Evolutionary conservation across 1,284 basidiomycete genomes (phyloP).

Genomic region (Cryptococcus neoformans): DNA sequence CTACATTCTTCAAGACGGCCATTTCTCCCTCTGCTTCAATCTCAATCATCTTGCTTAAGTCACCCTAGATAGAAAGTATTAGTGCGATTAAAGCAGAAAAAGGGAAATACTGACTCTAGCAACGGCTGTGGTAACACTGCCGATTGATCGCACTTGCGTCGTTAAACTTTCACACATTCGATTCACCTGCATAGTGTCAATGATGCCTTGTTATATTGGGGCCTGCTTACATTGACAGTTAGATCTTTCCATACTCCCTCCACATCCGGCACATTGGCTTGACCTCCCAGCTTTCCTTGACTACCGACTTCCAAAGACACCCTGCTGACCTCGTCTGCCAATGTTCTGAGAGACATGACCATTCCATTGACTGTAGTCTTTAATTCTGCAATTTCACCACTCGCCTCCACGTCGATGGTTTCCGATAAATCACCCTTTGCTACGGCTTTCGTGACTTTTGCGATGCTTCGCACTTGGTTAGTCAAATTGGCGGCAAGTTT

Average conservation of each 20-base stretch:
- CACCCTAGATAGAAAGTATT: conserved; percentile 26
- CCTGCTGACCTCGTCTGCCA: conserved; percentile 94
- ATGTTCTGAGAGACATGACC: conserved; percentile 82
- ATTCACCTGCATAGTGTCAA: conserved; percentile 61
- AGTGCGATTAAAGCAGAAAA: not conserved
- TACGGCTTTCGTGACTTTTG: conserved; percentile 96
- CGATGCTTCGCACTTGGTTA: conserved; percentile 90
- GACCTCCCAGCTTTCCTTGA: conserved; percentile 85
- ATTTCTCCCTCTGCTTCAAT: conserved; percentile 87
- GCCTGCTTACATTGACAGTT: conserved; percentile 69
- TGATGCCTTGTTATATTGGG: not conserved
- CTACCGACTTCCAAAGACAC: conserved; percentile 93
- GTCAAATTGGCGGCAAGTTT: conserved; percentile 92
- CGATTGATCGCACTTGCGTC: conserved; percentile 91
- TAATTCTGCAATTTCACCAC: conserved; percentile 93
- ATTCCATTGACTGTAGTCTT: conserved; percentile 99
- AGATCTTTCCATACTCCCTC: conserved; percentile 94
- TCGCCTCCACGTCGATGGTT: conserved; percentile 95
- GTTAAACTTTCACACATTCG: conserved; percentile 91
- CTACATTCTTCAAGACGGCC: conserved; percentile 68
- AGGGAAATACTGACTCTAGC: conserved; percentile 51
- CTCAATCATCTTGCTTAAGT: conserved; percentile 57
- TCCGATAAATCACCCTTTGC: conserved; percentile 91
- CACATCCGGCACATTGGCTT: conserved; percentile 84
- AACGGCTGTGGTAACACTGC: conserved; percentile 87